Conservation (phyloP, 73 alveolate genomes). For the Paramecium sexaurelia region DNA sequence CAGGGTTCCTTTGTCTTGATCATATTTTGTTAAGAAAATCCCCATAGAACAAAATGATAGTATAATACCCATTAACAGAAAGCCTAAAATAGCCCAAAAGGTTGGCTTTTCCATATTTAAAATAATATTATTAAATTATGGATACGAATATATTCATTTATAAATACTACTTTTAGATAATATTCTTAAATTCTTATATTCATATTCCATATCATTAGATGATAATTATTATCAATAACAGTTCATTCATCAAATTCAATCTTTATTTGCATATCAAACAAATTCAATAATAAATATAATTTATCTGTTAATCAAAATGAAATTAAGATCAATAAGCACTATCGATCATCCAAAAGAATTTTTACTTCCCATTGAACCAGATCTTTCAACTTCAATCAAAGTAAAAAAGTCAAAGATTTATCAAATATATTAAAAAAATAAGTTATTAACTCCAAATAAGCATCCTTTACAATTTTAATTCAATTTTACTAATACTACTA, state of each 20-base stretch:
- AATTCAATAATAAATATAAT: background rate
- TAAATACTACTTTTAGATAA: background rate
- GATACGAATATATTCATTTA: background rate
- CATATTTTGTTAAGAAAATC: background rate
- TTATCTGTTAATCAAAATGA: conserved; percentile 41
- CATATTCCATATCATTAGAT: background rate
- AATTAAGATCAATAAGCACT: background rate
- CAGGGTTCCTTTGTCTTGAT: background rate
- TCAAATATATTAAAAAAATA: conserved; percentile 6
- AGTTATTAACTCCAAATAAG: background rate
- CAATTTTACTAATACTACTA: background rate
- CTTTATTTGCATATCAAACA: background rate
- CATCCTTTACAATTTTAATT: background rate
- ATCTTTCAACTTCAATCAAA: background rate
- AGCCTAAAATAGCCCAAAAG: background rate
- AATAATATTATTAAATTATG: conserved; percentile 39
- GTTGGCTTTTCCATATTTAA: conserved; percentile 43
- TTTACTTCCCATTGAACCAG: conserved; percentile 28
- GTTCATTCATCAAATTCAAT: background rate
- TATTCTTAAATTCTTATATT: background rate
- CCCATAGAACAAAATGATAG: conserved; percentile 17
- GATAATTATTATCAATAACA: background rate
- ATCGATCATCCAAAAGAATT: conserved; percentile 40
- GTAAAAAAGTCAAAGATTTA: background rate
- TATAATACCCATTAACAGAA: conserved; percentile 25